These are phyloP conservation scores for Arthrobotrys pseudoclavata DNA, from an alignment of 2,329 filamentous ascomycete genomes.

Conservation along the genomic window DNA sequence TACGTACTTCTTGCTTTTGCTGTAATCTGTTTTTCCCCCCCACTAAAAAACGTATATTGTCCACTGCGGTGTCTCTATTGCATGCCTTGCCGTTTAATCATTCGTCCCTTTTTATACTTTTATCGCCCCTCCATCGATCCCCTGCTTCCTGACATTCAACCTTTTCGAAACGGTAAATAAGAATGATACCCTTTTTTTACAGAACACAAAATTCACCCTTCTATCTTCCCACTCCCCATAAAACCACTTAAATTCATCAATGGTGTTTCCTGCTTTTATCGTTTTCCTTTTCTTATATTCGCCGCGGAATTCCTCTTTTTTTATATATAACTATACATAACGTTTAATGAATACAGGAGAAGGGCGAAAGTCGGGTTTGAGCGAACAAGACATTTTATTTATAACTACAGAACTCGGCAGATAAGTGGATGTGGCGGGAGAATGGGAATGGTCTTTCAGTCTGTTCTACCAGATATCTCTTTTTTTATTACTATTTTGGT, in stretches of 20 bases:
- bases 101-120: constrained; percentile 4
- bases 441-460: no score
- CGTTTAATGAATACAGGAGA: constrained; percentile 28
- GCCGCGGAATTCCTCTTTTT: constrained; percentile 8
- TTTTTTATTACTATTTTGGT: not conserved
- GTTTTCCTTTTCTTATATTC: not conserved
- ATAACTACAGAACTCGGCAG: not conserved
- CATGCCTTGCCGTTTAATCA: constrained; percentile 7
- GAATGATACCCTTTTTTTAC: constrained; percentile 55
- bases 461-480: not conserved
- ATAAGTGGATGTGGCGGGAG: no score
- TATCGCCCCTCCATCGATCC: not conserved
- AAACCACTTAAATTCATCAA: not conserved
- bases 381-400: not conserved
- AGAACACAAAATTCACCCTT: constrained; percentile 25
- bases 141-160: constrained; percentile 3
- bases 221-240: constrained; percentile 2
- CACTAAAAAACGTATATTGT: constrained; percentile 32
- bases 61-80: constrained; percentile 5
- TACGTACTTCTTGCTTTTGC: constrained; percentile 11
- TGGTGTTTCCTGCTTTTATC: constrained; percentile 8
- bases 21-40: constrained; percentile 11
- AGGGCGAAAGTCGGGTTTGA: constrained; percentile 7
- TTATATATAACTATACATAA: constrained; percentile 18
- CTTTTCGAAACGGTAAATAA: constrained; percentile 51